Percentiles rank a stretch among this genome's conserved stretches.
Evolutionary conservation across 2,329 filamentous ascomycete genomes (phyloP).

Genomic region (Venturia oleaginea): DNA sequence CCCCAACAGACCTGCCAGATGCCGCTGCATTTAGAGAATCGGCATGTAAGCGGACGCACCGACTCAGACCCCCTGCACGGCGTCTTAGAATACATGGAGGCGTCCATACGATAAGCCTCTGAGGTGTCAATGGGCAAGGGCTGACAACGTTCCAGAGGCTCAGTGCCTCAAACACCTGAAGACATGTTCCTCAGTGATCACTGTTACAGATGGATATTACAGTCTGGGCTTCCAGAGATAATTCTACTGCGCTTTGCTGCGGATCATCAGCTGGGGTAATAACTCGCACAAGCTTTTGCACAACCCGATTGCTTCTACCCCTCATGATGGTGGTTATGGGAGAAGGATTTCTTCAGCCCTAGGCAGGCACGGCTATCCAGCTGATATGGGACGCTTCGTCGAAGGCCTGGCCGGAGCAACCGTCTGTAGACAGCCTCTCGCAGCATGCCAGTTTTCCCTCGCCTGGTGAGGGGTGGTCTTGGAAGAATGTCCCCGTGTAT

Average conservation of each 20-base stretch:
- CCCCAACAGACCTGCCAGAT: background rate
- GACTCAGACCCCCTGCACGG: background rate
- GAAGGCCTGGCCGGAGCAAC: background rate
- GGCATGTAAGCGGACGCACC: conserved; percentile 3
- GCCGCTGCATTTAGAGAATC: background rate
- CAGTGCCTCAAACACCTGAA: background rate
- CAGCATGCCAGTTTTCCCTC: background rate
- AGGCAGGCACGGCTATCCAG: background rate
- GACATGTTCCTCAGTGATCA: background rate
- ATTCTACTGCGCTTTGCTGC: background rate
- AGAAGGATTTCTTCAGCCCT: background rate
- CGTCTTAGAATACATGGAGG: conserved; percentile 6
- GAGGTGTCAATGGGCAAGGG: background rate
- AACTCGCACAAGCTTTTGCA: background rate
- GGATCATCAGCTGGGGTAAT: background rate
- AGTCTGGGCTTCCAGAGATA: background rate
- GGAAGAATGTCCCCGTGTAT: background rate
- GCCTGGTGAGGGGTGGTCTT: background rate
- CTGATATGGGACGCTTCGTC: background rate
- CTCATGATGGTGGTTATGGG: background rate
- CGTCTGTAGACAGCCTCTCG: background rate
- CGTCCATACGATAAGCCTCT: conserved; percentile 5
- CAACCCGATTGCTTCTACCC: background rate
- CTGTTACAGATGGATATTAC: background rate
- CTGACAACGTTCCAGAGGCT: background rate